Base-by-base conservation (phyloP, 1,139 yeast species). In the Yamadazyma pseudoaaseri region DNA sequence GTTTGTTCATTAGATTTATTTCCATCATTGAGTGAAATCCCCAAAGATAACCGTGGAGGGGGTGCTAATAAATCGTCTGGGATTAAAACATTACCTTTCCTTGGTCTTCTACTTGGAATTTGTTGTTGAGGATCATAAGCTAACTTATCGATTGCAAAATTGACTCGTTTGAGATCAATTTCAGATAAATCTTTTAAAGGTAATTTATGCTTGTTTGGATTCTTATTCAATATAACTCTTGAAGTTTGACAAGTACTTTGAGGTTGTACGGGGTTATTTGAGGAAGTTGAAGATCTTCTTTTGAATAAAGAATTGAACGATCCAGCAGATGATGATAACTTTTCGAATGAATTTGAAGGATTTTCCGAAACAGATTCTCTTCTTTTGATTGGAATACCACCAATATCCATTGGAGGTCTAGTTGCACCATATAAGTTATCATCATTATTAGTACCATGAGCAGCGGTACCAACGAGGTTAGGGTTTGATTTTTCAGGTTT, bases 61-160 rank as follows among this genome's bases (percentile, higher is more conserved):
- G 79, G 79, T 0, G 82, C 81, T 24, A 68, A 56, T 22, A 81
- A 48, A 49, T 84, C 92, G 31, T 81, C 86, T 0, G 90, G 87
- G 9, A 87, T 77, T 24, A 83, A 54, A 6, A 89, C 90, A 50
- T 86, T 81, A 3, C 97, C 97, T 44, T 73, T 73, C 44, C 76
- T 73, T 2, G 97, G 97, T 40, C 81, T 73, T 46, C 96, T 66
- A 1, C 95, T 84, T 1, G 97, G 97, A 40, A 90, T 85, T 56
- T 89, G 97, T 52, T 90, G 97, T 25, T 96, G 97, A 2, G 97
- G 97, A 56, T 90, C 97, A 42, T 67, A 70, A 1, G 70, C 62
- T 33, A 87, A 70, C 39, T 79, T 73, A 42, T 84, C 82, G 10
- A 84, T 65, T 1, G 94, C 85, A 57, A 90, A 90, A 2, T 78